These are phyloP conservation scores for Amyloporia xantha DNA, from an alignment of 768 basidiomycete species.

Conservation along the genomic window DNA sequence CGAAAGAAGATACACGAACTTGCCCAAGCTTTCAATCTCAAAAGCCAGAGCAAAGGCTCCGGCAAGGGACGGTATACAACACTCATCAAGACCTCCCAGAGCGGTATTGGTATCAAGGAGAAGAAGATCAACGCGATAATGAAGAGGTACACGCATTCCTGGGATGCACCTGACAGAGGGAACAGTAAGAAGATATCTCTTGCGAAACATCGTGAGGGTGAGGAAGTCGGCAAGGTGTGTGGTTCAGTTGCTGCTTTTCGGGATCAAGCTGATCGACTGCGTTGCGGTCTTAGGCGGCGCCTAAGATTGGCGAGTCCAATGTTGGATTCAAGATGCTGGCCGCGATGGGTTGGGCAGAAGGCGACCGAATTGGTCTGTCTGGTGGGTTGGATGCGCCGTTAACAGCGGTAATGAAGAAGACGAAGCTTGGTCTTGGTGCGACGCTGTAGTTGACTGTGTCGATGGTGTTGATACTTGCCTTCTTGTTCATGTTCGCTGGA, in stretches of 20 bases:
- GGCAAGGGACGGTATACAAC: slow-evolving; percentile 72
- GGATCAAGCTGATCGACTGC: slow-evolving; percentile 14
- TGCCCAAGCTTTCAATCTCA: slow-evolving; percentile 71
- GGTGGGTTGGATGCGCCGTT: slow-evolving; percentile 71
- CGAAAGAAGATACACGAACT: slow-evolving; percentile 75
- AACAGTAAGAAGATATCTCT: slow-evolving; percentile 28
- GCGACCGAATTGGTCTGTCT: slow-evolving; percentile 60
- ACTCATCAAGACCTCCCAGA: slow-evolving; percentile 59
- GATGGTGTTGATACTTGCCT: too few species aligned
- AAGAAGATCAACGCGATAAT: slow-evolving; percentile 44
- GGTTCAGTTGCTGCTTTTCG: not conserved
- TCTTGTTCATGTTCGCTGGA: too few species aligned
- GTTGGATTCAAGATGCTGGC: slow-evolving; percentile 84
- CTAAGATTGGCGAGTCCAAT: slow-evolving; percentile 74
- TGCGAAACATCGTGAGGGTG: slow-evolving; percentile 64
- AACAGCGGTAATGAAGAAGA: slow-evolving; percentile 78
- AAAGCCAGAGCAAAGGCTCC: slow-evolving; percentile 68
- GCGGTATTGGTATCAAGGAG: slow-evolving; percentile 53
- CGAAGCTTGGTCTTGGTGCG: slow-evolving; percentile 82
- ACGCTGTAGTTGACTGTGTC: too few species aligned
- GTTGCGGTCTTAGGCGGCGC: slow-evolving; percentile 53
- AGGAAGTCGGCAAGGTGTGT: slow-evolving; percentile 76
- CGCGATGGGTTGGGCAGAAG: slow-evolving; percentile 89
- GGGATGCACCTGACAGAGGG: slow-evolving; percentile 21
- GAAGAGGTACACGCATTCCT: slow-evolving; percentile 26